Percentiles rank a stretch among this genome's conserved stretches.
Conservation (phyloP, 2,329 filamentous ascomycete species). For the Botrytis medusae region DNA sequence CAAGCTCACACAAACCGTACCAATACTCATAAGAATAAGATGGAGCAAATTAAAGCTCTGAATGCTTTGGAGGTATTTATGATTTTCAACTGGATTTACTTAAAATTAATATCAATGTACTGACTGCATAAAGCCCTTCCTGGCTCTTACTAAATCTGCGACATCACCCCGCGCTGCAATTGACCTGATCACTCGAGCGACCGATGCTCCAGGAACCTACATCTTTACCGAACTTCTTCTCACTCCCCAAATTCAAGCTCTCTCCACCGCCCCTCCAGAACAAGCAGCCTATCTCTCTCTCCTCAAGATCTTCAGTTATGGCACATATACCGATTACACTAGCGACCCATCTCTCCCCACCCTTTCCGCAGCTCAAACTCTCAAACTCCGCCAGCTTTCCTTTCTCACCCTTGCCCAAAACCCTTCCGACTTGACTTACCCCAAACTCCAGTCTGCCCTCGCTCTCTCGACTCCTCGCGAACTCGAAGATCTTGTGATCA, state of each 20-base stretch:
- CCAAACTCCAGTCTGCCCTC: conserved; percentile 64
- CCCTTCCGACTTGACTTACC: conserved; percentile 69
- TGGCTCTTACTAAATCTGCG: conserved; percentile 83
- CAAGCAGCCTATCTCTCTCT: conserved; percentile 64
- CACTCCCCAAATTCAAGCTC: conserved; percentile 73
- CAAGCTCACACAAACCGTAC: conserved; percentile 6
- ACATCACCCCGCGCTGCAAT: conserved; percentile 80
- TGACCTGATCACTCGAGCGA: conserved; percentile 84
- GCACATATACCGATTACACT: conserved; percentile 77
- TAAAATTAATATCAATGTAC: conserved; percentile 29
- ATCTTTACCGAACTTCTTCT: conserved; percentile 93
- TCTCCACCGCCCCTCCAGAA: conserved; percentile 59
- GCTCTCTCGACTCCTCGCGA: conserved; percentile 65
- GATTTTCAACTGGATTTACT: not conserved
- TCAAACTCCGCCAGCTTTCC: conserved; percentile 88
- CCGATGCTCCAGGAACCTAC: conserved; percentile 84
- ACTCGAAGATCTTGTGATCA: conserved; percentile 84
- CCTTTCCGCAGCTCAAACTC: conserved; percentile 69
- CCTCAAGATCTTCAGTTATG: conserved; percentile 88
- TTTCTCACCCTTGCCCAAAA: conserved; percentile 77
- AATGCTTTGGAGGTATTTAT: conserved; percentile 60
- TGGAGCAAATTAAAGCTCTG: conserved; percentile 72
- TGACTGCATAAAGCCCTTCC: conserved; percentile 69
- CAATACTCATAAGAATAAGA: conserved; percentile 41
- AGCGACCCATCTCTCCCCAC: conserved; percentile 59